Evolutionary conservation across 345 rosid genomes (phyloP), one percentile per base, ranked within the genome.

Genomic region (Capsella bursapastoris): DNA sequence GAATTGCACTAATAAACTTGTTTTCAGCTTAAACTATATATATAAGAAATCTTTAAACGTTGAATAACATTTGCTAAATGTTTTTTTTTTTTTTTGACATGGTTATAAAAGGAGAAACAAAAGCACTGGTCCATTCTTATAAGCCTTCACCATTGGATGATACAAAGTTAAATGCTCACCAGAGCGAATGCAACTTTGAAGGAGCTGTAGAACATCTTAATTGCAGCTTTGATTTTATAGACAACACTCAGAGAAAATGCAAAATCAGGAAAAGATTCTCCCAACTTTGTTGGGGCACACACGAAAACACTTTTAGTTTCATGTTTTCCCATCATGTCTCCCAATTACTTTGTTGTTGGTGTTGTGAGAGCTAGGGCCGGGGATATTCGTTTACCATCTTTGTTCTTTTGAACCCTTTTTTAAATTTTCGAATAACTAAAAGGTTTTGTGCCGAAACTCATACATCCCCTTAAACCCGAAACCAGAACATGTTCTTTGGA

Each of bases 231-330:
- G 50, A 67, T 67, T 52, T 38, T 52, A 67, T 14, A 37, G 37
- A 51, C 9, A 28, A 66, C 71, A 52, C 71, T 67, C 9, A 4
- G 4, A 38, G 4, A 38, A n/a, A 8, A 37, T 52, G 6, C 22
- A 67, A 38, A 50, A 66, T 51, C 49, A 48, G 48, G 18, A 66
- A 52, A 66, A 52, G 57, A 67, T 67, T 52, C 61, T 67, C 50
- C 50, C 25, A 52, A 38, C 37, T 52, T 52, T 67, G 61, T 52
- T 59, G 71, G 60, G 71, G 60, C 71, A 66, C 50, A 66, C 50
- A 67, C 0, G 38, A 66, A 50, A 14, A 38, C 15, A 67, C 61
- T 66, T 34, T 18, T 16, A 10, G 16, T 65, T 66, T 51, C 48
- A 51, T 51, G 52, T 52, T 51, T 51, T 22, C 25, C 49, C 48